phyloP scores from a whole-genome alignment of 192 early-diverging fungal species.

The Phlyctochytrium planicorne region DNA sequence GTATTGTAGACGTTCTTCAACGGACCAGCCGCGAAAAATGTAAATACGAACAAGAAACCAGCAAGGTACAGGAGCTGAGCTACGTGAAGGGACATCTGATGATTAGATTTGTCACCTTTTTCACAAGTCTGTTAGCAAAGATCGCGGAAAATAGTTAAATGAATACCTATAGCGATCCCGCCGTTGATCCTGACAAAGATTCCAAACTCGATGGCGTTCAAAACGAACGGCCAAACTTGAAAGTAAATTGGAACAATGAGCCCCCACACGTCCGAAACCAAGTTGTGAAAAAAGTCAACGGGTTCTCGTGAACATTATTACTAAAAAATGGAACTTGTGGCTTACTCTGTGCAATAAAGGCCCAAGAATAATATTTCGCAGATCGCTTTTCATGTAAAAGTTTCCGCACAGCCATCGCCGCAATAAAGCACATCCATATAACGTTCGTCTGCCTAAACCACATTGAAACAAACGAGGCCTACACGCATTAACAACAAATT shows the following conservation, averaged over 20 bases:
- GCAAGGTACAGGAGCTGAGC: constrained; percentile 86
- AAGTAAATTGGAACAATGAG: constrained; percentile 8
- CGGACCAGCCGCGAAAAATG: constrained; percentile 11
- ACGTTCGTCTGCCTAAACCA: constrained; percentile 91
- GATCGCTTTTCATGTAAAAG: constrained; percentile 15
- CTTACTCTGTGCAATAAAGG: too few species aligned
- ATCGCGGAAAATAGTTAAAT: neutral
- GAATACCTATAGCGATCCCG: constrained; percentile 77
- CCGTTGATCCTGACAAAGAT: constrained; percentile 75
- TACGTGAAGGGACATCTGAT: constrained; percentile 73
- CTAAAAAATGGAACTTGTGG: too few species aligned
- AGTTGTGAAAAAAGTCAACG: constrained; percentile 1
- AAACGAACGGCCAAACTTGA: constrained; percentile 51
- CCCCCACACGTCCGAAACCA: neutral
- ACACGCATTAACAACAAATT: neutral
- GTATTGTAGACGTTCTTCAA: too few species aligned
- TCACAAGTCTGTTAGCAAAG: neutral
- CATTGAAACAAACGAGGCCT: constrained; percentile 27
- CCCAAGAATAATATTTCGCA: too few species aligned
- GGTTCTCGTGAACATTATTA: too few species aligned
- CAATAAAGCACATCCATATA: constrained; percentile 79
- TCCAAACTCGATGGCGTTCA: constrained; percentile 51
- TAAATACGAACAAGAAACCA: constrained; percentile 47
- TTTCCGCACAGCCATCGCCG: constrained; percentile 26
- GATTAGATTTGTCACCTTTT: constrained; percentile 82